phyloP scores from a whole-genome alignment of 139 green algal genomes.

The Yamagishiella unicocca region DNA sequence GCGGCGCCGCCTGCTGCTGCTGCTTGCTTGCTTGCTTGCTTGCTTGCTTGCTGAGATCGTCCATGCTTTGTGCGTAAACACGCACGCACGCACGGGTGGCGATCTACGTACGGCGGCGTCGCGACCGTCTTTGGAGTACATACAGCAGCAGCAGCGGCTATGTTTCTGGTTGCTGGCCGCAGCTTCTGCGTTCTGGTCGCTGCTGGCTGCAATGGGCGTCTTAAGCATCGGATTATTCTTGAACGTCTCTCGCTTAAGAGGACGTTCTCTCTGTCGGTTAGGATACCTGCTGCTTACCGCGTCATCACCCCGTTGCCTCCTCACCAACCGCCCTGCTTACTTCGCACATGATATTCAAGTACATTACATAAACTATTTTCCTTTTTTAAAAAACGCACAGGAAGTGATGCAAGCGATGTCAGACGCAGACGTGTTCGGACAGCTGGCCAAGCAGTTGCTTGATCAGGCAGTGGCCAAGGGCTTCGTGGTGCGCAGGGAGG shows the following conservation, averaged over 20 bases:
- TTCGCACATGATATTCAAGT: background rate
- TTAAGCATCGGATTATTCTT: too few relatives aligned
- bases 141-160: too few relatives aligned
- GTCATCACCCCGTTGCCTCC: background rate
- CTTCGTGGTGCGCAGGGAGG: slow-evolving; percentile 29
- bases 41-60: background rate
- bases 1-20: background rate
- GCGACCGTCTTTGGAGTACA: too few relatives aligned
- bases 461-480: slow-evolving; percentile 12
- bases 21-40: background rate
- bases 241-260: too few relatives aligned
- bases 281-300: background rate
- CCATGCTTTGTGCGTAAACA: background rate
- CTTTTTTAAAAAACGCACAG: background rate
- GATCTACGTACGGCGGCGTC: too few relatives aligned
- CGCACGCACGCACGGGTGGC: too few relatives aligned
- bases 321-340: background rate
- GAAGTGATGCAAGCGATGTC: background rate
- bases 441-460: background rate
- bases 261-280: background rate
- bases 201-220: too few relatives aligned
- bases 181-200: too few relatives aligned
- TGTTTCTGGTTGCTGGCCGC: too few relatives aligned
- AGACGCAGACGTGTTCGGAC: background rate
- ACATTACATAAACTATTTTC: background rate